Evolutionary conservation across 495 filamentous ascomycete species (phyloP).

Genomic region (Bacidia gigantensis): DNA sequence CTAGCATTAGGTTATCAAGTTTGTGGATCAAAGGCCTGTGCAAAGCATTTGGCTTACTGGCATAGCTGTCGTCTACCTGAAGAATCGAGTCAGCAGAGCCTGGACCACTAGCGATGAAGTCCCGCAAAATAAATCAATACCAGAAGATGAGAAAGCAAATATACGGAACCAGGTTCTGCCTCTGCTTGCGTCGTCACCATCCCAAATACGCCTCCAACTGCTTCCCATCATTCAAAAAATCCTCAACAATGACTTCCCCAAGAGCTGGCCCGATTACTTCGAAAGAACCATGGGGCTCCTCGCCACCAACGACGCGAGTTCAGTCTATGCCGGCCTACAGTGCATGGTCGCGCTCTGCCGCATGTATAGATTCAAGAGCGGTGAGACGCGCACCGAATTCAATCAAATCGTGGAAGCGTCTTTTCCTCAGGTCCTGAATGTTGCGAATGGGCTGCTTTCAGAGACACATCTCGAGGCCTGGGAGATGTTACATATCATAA

Average conservation of each 20-base stretch:
- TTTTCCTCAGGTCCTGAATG: slow-evolving; percentile 79
- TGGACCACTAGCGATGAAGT: slow-evolving; percentile 69
- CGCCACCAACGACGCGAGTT: slow-evolving; percentile 64
- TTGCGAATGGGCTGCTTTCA: slow-evolving; percentile 75
- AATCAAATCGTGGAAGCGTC: slow-evolving; percentile 84
- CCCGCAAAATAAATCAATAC: slow-evolving; percentile 48
- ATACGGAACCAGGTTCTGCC: slow-evolving; percentile 81
- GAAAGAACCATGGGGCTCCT: slow-evolving; percentile 81
- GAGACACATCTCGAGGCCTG: slow-evolving; percentile 86
- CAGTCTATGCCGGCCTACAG: slow-evolving; percentile 84
- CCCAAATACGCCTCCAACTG: slow-evolving; percentile 75
- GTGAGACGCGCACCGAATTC: slow-evolving; percentile 69
- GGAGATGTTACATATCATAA: slow-evolving; percentile 86
- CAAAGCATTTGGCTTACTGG: background rate
- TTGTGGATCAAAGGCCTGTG: slow-evolving; percentile 21
- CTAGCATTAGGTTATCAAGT: slow-evolving; percentile 77
- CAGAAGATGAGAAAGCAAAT: slow-evolving; percentile 76
- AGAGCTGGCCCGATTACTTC: slow-evolving; percentile 84
- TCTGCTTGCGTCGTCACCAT: slow-evolving; percentile 64
- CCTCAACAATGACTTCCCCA: slow-evolving; percentile 86
- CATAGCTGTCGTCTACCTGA: slow-evolving; percentile 88
- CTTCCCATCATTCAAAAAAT: slow-evolving; percentile 91
- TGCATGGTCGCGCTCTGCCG: slow-evolving; percentile 87
- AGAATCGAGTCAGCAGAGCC: slow-evolving; percentile 84
- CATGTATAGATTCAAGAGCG: slow-evolving; percentile 83